A percentile compares a stretch with the other conserved stretches of the same genome.
phyloP scores from a whole-genome alignment of 164 flowering plant genomes.

The Aristolochia contorta region DNA sequence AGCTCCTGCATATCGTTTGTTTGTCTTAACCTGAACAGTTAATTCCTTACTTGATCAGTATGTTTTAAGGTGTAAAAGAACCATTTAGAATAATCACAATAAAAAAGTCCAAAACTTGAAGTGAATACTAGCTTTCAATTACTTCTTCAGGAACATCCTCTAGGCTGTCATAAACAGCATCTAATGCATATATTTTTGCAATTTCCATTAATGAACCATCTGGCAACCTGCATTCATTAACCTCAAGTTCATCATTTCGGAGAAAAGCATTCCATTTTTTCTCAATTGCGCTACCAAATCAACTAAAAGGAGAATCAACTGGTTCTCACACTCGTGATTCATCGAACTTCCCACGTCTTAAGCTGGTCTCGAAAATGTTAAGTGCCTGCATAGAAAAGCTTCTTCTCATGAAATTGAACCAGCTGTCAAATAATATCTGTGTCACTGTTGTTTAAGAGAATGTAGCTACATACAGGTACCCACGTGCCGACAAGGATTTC shows the following conservation, averaged over 20 bases:
- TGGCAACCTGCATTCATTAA: conserved; percentile 48
- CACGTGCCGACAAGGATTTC: conserved; percentile 95
- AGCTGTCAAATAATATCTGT: neutral
- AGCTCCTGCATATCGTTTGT: conserved; percentile 91
- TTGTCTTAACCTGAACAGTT: conserved; percentile 65
- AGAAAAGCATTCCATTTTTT: too few species aligned
- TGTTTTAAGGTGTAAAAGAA: too few species aligned
- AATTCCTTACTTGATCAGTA: neutral
- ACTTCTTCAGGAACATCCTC: conserved; percentile 99
- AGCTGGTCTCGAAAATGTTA: conserved; percentile 86
- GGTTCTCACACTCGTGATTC: conserved; percentile 73
- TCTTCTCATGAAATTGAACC: neutral
- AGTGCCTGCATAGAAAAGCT: conserved; percentile 43
- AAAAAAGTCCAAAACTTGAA: neutral
- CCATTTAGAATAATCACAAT: neutral
- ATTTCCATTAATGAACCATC: conserved; percentile 96
- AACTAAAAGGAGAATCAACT: neutral
- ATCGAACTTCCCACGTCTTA: conserved; percentile 93
- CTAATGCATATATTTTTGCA: conserved; percentile 73
- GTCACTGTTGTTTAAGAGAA: neutral
- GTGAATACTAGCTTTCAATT: conserved; percentile 10
- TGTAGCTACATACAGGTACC: conserved; percentile 77
- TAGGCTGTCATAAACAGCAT: conserved; percentile 82
- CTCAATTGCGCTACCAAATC: neutral
- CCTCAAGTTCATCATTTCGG: neutral